Evolutionary conservation across 257 asterid species (phyloP), one percentile per base, ranked within the genome.

Genomic region (Nicotiana undulata): DNA sequence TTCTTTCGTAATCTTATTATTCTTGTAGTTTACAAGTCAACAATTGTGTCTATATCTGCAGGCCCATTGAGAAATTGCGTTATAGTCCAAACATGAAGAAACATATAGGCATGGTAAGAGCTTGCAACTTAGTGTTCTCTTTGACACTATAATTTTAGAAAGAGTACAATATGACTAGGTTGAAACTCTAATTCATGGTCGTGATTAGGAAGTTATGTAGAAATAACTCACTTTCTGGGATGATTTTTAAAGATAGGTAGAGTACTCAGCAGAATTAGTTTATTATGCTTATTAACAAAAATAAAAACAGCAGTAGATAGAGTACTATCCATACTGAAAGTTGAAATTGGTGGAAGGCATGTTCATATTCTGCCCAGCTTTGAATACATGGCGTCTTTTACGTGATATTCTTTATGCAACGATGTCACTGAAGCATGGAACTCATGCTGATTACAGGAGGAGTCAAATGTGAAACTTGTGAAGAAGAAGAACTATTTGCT

Each of bases 91-190:
- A 95, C 80, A 91, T 95, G 99, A 95, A 93, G 96, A 93, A 91
- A 83, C 94, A 90, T 81, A 92, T 95, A 86, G 99, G 99, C 94
- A 93, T 95, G 99, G 99, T 95, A 92, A 87, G 88, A 56, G 72
- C 28, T 66, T 20, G 60, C 55, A n/a, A 64, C 63, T 55, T 44
- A 70, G 63, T 79, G 28, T 26, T 76, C 56, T 37, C 56, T n/a
- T 26, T 53, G 55, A 72, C 34, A 3, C 77, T 46, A 20, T 60
- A 44, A 72, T 72, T 72, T 40, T 72, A 72, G 55, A 22, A 72
- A 22, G 37, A 44, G 37, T 46, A 13, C 37, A 46, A 46, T 46
- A 22, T 72, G 60, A 44, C 26, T 28, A 72, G 59, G 77, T 70
- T 70, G 37, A 72, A 44, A 46, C 22, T 72, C 77, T 72, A 22